Evolutionary conservation across 306 rosid species (phyloP).

Genomic region (Castanea mollissima): DNA sequence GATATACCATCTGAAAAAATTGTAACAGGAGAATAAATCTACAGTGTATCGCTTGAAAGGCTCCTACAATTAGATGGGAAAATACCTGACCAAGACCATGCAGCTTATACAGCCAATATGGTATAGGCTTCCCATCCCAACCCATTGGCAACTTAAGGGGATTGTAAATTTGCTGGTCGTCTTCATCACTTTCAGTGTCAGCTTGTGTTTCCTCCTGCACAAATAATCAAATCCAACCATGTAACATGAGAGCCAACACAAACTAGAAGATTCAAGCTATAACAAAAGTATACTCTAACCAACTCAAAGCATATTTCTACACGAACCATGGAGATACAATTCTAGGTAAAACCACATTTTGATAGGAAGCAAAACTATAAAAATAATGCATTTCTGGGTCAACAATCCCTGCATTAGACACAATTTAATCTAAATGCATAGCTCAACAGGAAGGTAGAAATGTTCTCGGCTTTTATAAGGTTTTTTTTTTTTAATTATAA

Average conservation of each 20-base stretch:
- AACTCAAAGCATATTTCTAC: background rate
- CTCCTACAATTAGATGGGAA: slow-evolving; percentile 8
- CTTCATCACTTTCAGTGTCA: slow-evolving; percentile 92
- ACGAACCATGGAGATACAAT: background rate
- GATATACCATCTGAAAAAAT: background rate
- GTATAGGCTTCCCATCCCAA: slow-evolving; percentile 99
- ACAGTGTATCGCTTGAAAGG: background rate
- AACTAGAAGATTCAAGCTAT: background rate
- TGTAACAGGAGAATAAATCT: background rate
- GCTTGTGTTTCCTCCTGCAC: slow-evolving; percentile 89
- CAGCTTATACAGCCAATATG: slow-evolving; percentile 96
- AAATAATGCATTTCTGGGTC: background rate
- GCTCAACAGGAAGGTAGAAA: background rate
- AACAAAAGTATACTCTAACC: too few species aligned
- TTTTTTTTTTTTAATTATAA: too few species aligned
- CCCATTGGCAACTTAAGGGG: slow-evolving; percentile 99
- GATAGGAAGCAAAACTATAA: background rate
- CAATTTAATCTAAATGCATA: background rate
- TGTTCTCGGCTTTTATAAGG: background rate
- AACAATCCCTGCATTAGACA: background rate
- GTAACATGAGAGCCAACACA: background rate
- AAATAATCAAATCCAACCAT: slow-evolving; percentile 8
- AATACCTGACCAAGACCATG: slow-evolving; percentile 99
- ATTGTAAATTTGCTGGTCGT: slow-evolving; percentile 95
- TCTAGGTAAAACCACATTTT: background rate